Evolutionary conservation across 768 basidiomycete genomes (phyloP), one percentile per base, ranked within the genome.

Genomic region (Chalciporus piperatus): DNA sequence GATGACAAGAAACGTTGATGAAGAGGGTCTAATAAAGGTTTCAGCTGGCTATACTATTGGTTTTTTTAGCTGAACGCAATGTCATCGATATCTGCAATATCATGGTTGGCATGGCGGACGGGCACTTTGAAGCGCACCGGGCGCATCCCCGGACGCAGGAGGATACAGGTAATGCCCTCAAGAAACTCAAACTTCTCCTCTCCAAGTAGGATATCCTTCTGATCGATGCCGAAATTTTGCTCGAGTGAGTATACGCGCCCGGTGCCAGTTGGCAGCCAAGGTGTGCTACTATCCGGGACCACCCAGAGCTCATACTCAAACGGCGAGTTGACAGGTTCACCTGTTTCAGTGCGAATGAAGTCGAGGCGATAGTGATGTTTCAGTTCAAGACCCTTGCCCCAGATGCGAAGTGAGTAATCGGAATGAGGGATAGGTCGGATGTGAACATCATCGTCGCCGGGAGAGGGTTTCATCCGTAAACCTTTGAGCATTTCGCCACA

Each of bases 261-360:
- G 3, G 3, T 35, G 7, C 13, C 16, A 35, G 33, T 9, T 2
- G 33, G 33, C 7, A 35, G 8, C 33, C 33, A 35, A 4, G 33
- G 16, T n/a, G 14, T 35, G 14, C 8, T 22, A 4, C 16, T 41
- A 22, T 41, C 10, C 11, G 41, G 41, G 19, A 41, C 19, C 20
- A 10, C 41, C 41, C 41, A 41, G 11, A 41, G 41, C 41, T 41
- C 41, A 10, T 41, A 38, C 9, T 20, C n/a, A 6, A 16, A 32
- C 16, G 38, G 47, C 28, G 38, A 40, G 38, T 41, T 41, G 22
- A 48, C 47, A n/a, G 47, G 47, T 38, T 48, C 22, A 20, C 47
- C 47, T 10, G 47, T 48, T 23, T 5, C 11, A 4, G 47, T 25
- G 23, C 20, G 22, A 19, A 48, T n/a, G 11, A 25, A 48, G 19